A percentile compares a stretch with the other conserved stretches of the same genome.
phyloP scores from a whole-genome alignment of 2,329 filamentous ascomycete genomes.

The Nannizzia gypsea region DNA sequence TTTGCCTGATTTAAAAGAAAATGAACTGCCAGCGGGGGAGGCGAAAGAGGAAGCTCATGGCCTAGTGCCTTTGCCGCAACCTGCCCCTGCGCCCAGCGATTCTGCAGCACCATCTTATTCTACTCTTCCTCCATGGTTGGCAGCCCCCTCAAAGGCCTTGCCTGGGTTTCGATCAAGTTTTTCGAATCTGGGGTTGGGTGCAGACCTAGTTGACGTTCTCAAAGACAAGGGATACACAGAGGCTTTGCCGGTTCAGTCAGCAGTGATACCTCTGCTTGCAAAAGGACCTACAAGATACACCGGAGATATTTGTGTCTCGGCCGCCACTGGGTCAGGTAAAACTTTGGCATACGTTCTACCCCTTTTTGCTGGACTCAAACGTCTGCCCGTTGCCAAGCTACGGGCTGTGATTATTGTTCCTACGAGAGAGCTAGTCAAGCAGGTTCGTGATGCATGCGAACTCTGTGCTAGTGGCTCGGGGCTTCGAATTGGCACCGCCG shows the following conservation, averaged over 20 bases:
- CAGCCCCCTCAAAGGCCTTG: conserved; percentile 58
- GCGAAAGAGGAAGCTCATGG: conserved; percentile 43
- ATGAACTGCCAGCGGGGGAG: neutral
- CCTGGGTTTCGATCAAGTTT: conserved; percentile 52
- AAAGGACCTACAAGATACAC: conserved; percentile 48
- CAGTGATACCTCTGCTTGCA: conserved; percentile 67
- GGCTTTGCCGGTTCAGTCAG: conserved; percentile 69
- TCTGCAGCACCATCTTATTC: conserved; percentile 56
- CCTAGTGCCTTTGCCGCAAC: conserved; percentile 71
- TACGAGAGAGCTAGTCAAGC: conserved; percentile 77
- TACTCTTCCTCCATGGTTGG: conserved; percentile 69
- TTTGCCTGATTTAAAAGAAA: neutral
- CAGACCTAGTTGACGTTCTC: conserved; percentile 50
- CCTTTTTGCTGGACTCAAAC: conserved; percentile 63
- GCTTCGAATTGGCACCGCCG: conserved; percentile 66
- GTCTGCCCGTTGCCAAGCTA: conserved; percentile 52
- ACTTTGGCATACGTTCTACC: conserved; percentile 85
- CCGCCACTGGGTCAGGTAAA: conserved; percentile 90
- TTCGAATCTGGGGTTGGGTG: conserved; percentile 49
- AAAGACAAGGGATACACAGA: conserved; percentile 55
- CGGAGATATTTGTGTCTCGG: conserved; percentile 79
- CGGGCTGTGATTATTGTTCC: conserved; percentile 78
- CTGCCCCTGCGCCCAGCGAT: conserved; percentile 45
- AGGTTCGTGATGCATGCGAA: conserved; percentile 69
- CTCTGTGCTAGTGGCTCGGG: conserved; percentile 59